Evolutionary conservation across 2,329 filamentous ascomycete species (phyloP).

Genomic region (Cytospora mali): DNA sequence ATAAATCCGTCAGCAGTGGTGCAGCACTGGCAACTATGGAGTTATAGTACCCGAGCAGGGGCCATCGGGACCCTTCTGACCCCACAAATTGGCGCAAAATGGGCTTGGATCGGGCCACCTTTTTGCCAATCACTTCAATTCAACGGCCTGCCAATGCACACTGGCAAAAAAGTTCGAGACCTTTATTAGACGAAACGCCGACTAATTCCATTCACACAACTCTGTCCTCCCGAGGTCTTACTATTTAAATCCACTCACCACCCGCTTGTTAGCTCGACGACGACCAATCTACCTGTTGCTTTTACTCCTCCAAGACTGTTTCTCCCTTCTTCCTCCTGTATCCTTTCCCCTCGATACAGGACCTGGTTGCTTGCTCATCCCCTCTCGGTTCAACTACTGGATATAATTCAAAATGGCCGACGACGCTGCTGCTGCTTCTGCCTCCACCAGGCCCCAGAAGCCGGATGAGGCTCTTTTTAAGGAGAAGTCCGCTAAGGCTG

Average conservation of each 20-base stretch:
- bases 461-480: constrained; percentile 88
- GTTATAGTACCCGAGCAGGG: not conserved
- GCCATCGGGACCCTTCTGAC: not conserved
- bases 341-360: constrained; percentile 14
- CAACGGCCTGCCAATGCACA: constrained; percentile 30
- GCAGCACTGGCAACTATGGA: not conserved
- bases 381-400: constrained; percentile 27
- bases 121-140: constrained; percentile 7
- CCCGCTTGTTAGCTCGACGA: not conserved
- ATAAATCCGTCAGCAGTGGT: not conserved
- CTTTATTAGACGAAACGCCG: constrained; percentile 6
- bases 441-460: constrained; percentile 71
- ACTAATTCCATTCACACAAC: constrained; percentile 10
- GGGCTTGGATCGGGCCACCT: constrained; percentile 6
- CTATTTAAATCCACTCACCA: constrained; percentile 19
- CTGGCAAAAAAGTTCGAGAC: constrained; percentile 34
- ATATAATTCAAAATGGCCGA: constrained; percentile 49
- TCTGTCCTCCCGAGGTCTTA: constrained; percentile 1
- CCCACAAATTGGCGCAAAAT: not conserved
- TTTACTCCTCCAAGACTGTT: not conserved
- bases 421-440: constrained; percentile 45
- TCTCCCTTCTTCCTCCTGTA: constrained; percentile 7
- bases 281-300: not conserved
- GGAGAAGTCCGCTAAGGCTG: constrained; percentile 73
- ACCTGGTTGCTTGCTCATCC: constrained; percentile 14